These are phyloP conservation scores for Pouteria campechiana DNA, from an alignment of 179 eudicot species.

Conservation along the genomic window DNA sequence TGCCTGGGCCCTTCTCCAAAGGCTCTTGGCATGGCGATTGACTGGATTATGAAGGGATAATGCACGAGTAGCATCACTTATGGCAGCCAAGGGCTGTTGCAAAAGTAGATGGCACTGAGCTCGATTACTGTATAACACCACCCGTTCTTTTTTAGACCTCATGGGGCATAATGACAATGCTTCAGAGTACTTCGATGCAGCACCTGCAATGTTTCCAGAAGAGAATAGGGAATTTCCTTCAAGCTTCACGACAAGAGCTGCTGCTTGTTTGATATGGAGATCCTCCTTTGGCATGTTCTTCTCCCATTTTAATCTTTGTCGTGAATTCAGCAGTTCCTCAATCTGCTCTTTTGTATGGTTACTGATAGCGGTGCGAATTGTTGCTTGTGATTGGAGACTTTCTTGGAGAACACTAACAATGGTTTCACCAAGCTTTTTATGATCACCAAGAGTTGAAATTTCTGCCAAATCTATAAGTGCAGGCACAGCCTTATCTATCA, in stretches of 20 bases:
- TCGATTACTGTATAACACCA: slow-evolving; percentile 85
- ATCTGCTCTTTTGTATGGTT: slow-evolving; percentile 46
- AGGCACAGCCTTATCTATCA: slow-evolving; percentile 60
- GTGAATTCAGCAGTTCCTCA: slow-evolving; percentile 60
- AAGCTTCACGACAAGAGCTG: slow-evolving; percentile 85
- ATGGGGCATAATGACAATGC: slow-evolving; percentile 83
- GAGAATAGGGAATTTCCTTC: slow-evolving; percentile 95
- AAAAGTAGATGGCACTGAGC: slow-evolving; percentile 89
- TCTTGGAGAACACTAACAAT: slow-evolving; percentile 72
- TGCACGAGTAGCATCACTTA: slow-evolving; percentile 90
- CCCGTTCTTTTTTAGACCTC: slow-evolving; percentile 88
- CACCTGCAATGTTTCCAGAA: slow-evolving; percentile 81
- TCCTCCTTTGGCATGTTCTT: slow-evolving; percentile 93
- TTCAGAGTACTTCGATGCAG: slow-evolving; percentile 88
- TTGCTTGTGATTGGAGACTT: slow-evolving; percentile 54
- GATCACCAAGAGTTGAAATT: slow-evolving; percentile 55
- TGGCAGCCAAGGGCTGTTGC: slow-evolving; percentile 85
- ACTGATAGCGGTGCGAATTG: slow-evolving; percentile 46
- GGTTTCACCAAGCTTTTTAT: slow-evolving; percentile 73
- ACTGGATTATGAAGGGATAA: slow-evolving; percentile 87
- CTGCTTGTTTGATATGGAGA: slow-evolving; percentile 94
- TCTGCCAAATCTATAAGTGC: slow-evolving; percentile 62
- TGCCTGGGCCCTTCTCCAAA: slow-evolving; percentile 99
- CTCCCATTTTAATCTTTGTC: slow-evolving; percentile 70
- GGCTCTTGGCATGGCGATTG: slow-evolving; percentile 92